Conservation (phyloP, 805 yeast species). For the Saturnispora gosingensis region DNA sequence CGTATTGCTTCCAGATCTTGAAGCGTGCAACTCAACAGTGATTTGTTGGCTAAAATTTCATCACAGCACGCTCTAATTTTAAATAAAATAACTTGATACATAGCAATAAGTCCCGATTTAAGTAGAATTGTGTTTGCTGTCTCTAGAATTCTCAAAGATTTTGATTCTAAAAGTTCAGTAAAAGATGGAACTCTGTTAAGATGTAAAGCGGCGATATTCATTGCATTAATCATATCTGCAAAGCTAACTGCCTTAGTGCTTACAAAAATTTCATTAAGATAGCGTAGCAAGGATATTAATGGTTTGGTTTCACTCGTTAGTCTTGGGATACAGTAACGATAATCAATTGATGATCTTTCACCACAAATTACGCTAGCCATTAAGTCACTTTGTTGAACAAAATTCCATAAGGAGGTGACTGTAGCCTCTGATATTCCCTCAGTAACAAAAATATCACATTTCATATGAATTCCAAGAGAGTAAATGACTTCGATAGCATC, state of each 20-base stretch:
- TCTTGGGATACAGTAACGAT: constrained; percentile 12
- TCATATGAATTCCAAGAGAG: not conserved
- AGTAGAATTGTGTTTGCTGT: not conserved
- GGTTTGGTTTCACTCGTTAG: constrained; percentile 4
- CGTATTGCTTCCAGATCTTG: not conserved
- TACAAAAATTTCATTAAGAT: constrained; percentile 1
- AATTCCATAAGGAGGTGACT: constrained; percentile 11
- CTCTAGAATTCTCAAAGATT: not conserved
- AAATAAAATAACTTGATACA: constrained; percentile 3
- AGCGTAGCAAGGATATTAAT: not conserved
- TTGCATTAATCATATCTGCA: constrained; percentile 4
- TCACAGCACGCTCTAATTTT: constrained; percentile 1
- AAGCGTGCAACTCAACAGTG: not conserved
- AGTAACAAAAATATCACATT: not conserved
- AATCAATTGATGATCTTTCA: constrained; percentile 16
- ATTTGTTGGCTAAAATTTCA: not conserved
- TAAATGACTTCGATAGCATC: not conserved
- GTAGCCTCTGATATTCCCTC: constrained; percentile 3
- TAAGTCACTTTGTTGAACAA: constrained; percentile 14
- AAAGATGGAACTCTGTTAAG: not conserved
- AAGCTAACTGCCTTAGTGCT: constrained; percentile 2
- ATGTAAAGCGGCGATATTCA: not conserved
- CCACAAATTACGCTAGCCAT: constrained; percentile 13
- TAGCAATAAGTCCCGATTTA: not conserved
- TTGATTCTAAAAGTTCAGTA: not conserved